phyloP scores from a whole-genome alignment of 768 basidiomycete genomes.

The Omphalotus guepiniiformis region DNA sequence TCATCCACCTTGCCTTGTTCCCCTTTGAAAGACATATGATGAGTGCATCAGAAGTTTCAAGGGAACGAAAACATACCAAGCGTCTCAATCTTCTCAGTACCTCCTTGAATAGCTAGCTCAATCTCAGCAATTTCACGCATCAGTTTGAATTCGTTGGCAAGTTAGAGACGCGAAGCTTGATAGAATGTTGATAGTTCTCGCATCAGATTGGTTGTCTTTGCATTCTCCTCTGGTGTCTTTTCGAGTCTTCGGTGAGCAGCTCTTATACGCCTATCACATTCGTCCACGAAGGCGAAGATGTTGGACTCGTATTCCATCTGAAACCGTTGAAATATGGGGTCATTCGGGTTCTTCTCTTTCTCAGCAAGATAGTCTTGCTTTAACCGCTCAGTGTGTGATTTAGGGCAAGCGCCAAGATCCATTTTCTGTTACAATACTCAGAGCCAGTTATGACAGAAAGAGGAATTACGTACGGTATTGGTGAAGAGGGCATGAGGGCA shows the following conservation, averaged over 20 bases:
- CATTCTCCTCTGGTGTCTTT: slow-evolving; percentile 99
- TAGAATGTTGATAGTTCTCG: no score
- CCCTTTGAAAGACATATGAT: slow-evolving; percentile 40
- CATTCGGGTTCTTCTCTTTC: slow-evolving; percentile 66
- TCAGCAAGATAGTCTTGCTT: slow-evolving; percentile 87
- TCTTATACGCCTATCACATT: slow-evolving; percentile 95
- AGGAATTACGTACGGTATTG: slow-evolving; percentile 66
- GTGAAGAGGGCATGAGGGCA: slow-evolving; percentile 97
- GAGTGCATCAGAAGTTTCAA: background rate
- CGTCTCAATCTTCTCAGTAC: slow-evolving; percentile 96
- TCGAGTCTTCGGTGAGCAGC: slow-evolving; percentile 92
- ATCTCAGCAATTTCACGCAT: slow-evolving; percentile 99
- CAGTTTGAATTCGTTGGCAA: no score
- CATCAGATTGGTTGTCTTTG: slow-evolving; percentile 94
- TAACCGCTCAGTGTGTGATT: slow-evolving; percentile 91
- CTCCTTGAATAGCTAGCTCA: slow-evolving; percentile 96
- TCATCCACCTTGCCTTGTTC: slow-evolving; percentile 99
- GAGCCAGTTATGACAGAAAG: background rate
- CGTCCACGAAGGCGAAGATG: slow-evolving; percentile 95
- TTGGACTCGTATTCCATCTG: slow-evolving; percentile 96
- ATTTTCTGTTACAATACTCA: slow-evolving; percentile 69
- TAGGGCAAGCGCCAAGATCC: slow-evolving; percentile 97
- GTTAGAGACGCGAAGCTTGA: no score
- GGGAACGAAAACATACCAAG: slow-evolving; percentile 51
- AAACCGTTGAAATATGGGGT: slow-evolving; percentile 82